phyloP scores from a whole-genome alignment of 2,329 filamentous ascomycete genomes.

The Oidium heveae region DNA sequence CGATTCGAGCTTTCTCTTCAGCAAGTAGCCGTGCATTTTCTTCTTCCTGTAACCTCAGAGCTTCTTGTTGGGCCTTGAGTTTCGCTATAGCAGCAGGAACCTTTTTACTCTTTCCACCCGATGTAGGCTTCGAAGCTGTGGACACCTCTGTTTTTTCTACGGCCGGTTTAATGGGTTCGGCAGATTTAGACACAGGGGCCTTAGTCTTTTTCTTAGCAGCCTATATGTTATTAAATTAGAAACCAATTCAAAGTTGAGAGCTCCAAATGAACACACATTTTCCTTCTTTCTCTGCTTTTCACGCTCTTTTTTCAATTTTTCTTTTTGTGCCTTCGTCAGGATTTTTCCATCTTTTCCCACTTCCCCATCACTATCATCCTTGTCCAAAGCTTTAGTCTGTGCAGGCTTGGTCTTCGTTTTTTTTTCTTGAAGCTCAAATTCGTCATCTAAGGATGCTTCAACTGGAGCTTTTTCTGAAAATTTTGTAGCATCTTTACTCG shows the following conservation, averaged over 20 bases:
- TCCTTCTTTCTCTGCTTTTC: slow-evolving; percentile 99
- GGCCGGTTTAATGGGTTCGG: slow-evolving; percentile 20
- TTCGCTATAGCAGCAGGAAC: slow-evolving; percentile 46
- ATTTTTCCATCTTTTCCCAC: slow-evolving; percentile 37
- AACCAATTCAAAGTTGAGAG: background rate
- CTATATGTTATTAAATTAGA: slow-evolving; percentile 16
- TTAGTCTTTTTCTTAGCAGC: slow-evolving; percentile 52
- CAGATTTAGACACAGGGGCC: slow-evolving; percentile 25
- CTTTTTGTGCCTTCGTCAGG: slow-evolving; percentile 95
- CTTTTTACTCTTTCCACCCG: slow-evolving; percentile 68
- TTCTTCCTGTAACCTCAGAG: slow-evolving; percentile 38
- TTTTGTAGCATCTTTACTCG: slow-evolving; percentile 18
- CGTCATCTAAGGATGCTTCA: slow-evolving; percentile 64
- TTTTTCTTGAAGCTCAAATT: slow-evolving; percentile 52
- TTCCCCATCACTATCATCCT: slow-evolving; percentile 22
- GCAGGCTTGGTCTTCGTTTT: slow-evolving; percentile 43
- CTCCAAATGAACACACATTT: slow-evolving; percentile 32
- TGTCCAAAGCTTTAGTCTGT: slow-evolving; percentile 11
- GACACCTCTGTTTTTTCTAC: slow-evolving; percentile 23
- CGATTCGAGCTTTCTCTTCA: slow-evolving; percentile 38
- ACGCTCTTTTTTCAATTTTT: slow-evolving; percentile 90
- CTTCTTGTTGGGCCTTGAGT: slow-evolving; percentile 65
- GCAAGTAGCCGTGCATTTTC: slow-evolving; percentile 30
- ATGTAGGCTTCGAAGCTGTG: slow-evolving; percentile 18
- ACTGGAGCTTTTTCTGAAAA: slow-evolving; percentile 44